Base-by-base conservation (phyloP, 768 basidiomycete genomes). In the Leccinum olivaceopallidum region DNA sequence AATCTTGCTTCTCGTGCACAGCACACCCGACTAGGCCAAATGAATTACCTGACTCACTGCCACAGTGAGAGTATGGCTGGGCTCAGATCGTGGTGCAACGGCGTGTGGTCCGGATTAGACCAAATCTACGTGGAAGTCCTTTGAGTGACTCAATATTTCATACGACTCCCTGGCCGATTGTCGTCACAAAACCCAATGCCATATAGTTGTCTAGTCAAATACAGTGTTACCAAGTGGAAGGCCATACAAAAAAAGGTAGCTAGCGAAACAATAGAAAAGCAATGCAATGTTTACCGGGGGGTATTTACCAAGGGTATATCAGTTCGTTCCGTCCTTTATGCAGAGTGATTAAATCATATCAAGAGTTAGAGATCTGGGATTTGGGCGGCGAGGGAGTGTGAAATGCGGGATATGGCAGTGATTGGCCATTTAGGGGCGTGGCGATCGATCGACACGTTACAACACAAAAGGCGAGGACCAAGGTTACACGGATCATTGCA, bases 291-390 rank as follows among this genome's bases (percentile, higher is more conserved):
- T 58, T 47, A 63, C 10, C 50, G 9, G 20, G 63, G 39, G 66
- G 67, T 69, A 71, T 71, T 20, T 28, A 51, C 51, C 47, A 62
- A 30, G 69, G 69, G 65, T 71, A 71, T 69, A 71, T 69, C 53
- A 12, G 26, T 32, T 60, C 61, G 55, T 65, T 54, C 49, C n/a
- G 57, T 62, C 56, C 54, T 36, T 30, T 32, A 59, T 61, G 44
- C 47, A 44, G 49, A 36, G 32, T 36, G 20, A 16, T 56, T 63
- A 55, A 34, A 34, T 59, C 34, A 50, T 47, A 55, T 56, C 42
- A 50, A 42, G 53, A 26, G 14, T 18, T 9, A 28, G 20, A n/a
- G 53, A 49, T 48, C 30, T 36, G 53, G 32, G 53, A 50, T 48
- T 36, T 37, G 53, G 48, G 53, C 26, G 20, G 30, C 5, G 18